Percentiles rank a stretch among this genome's conserved stretches.
Evolutionary conservation across 192 early-diverging fungal species (phyloP).

Genomic region (Umbelopsis isabellina): DNA sequence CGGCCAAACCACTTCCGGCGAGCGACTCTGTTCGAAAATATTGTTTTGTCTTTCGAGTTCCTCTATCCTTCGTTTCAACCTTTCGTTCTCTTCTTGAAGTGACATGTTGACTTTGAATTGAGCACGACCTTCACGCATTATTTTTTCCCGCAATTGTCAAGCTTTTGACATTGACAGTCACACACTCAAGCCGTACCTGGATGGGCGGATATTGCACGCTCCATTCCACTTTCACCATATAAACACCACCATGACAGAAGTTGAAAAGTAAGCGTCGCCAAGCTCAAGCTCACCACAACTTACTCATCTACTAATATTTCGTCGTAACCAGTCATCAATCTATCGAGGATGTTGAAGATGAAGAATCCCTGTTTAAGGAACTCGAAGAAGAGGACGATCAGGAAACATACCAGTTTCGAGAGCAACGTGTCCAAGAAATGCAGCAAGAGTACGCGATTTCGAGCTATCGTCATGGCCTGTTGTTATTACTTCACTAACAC

Average conservation of each 20-base stretch:
- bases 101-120: not conserved
- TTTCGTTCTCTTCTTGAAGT: slow-evolving; percentile 27
- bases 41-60: slow-evolving; percentile 22
- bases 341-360: slow-evolving; percentile 57
- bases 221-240: no score
- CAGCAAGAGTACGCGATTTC: slow-evolving; percentile 72
- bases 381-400: slow-evolving; percentile 86
- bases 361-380: slow-evolving; percentile 81
- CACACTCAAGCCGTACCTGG: not conserved
- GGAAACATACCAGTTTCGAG: slow-evolving; percentile 72
- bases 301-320: not conserved
- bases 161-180: not conserved
- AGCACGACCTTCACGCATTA: not conserved
- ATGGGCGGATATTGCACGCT: no score
- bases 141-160: not conserved
- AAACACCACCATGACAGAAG: not conserved
- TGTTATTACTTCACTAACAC: not conserved
- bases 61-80: slow-evolving; percentile 16
- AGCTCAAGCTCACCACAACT: not conserved
- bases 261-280: not conserved
- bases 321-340: not conserved
- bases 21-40: not conserved
- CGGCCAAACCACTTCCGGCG: not conserved
- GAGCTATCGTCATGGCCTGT: not conserved
- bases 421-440: slow-evolving; percentile 82